A percentile compares a stretch with the other conserved stretches of the same genome.
phyloP scores from a whole-genome alignment of 2,329 filamentous ascomycete species.

The Xylaria sp. region DNA sequence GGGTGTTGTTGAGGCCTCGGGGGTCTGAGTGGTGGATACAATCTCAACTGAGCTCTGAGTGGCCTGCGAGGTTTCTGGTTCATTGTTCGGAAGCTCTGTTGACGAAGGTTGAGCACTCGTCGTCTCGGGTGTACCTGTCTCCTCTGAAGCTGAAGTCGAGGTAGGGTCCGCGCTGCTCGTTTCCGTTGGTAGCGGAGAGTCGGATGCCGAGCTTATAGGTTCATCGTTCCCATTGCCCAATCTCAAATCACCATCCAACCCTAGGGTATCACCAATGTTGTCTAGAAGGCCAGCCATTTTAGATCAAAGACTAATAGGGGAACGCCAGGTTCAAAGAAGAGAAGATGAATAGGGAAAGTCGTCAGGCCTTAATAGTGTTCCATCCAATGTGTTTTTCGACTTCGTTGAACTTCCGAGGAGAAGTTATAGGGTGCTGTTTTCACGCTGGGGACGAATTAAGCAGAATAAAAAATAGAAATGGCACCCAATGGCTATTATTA shows the following conservation, averaged over 20 bases:
- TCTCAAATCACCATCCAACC: constrained; percentile 22
- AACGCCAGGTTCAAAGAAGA: constrained; percentile 41
- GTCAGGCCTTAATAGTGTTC: constrained; percentile 20
- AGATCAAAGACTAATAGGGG: constrained; percentile 28
- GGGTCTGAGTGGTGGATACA: constrained; percentile 2
- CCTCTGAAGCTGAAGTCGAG: constrained; percentile 15
- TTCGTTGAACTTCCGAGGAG: not conserved
- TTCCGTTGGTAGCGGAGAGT: constrained; percentile 13
- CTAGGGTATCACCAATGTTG: constrained; percentile 33
- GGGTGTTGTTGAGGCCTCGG: constrained; percentile 12
- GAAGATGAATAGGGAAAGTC: constrained; percentile 25
- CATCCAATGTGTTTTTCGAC: constrained; percentile 14
- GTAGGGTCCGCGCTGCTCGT: constrained; percentile 16
- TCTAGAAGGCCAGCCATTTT: constrained; percentile 41
- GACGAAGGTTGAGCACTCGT: constrained; percentile 12
- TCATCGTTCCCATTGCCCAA: constrained; percentile 10
- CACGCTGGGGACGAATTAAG: not conserved
- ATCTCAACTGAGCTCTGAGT: constrained; percentile 18
- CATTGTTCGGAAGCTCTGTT: not conserved
- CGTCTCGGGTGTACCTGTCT: constrained; percentile 5
- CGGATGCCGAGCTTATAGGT: constrained; percentile 17
- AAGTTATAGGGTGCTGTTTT: not conserved
- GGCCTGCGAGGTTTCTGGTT: constrained; percentile 7
- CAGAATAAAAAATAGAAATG: not conserved
- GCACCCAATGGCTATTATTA: not conserved